Base-by-base conservation (phyloP, 805 yeast species). In the Vanderwaltozyma verrucispora region DNA sequence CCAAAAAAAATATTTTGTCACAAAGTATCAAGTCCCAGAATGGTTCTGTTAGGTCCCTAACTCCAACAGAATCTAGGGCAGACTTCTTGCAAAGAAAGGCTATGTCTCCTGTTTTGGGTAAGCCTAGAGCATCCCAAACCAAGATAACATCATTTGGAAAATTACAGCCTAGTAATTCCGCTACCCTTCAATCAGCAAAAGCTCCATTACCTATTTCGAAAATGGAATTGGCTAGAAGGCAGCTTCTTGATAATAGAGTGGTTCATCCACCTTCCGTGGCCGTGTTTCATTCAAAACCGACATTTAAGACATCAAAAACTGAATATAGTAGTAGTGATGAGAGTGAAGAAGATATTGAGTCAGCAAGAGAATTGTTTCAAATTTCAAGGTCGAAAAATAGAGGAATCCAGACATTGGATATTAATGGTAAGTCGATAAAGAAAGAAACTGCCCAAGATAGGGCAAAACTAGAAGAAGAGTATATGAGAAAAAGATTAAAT, bases 401-500 rank as follows among this genome's bases (percentile, higher is more conserved):
- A 34, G 50, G 55, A 15, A 60, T 60, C 33, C 50, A 60, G 38
- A 58, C 59, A 8, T 50, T 66, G 7, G 77, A 67, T 47, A 60
- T 68, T 7, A 50, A 66, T 38, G 76, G 75, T 0, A 60, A 53
- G 27, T 39, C 40, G 6, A 45, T 56, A 5, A 60, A 55, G 27
- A 65, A 60, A 35, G 51, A 65, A 21, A 62, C 62, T 15, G 59
- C 60, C 10, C 60, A 71, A 13, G 65, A 65, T 24, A 56, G 60
- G 17, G 68, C 63, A 35, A 75, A 74, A 47, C 57, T 64, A 26
- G 89, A 79, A 28, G 88, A 81, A 53, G 80, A 80, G 42, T 64
- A 77, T 37, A 84, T 86, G 88, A 72, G 94, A 46, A 65, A 72
- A 45, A 70, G 97, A 46, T 64, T 89, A 37, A 77, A 80, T 50